Evolutionary conservation across 1,284 basidiomycete genomes (phyloP).

Genomic region (Ceratobasidium sp.): DNA sequence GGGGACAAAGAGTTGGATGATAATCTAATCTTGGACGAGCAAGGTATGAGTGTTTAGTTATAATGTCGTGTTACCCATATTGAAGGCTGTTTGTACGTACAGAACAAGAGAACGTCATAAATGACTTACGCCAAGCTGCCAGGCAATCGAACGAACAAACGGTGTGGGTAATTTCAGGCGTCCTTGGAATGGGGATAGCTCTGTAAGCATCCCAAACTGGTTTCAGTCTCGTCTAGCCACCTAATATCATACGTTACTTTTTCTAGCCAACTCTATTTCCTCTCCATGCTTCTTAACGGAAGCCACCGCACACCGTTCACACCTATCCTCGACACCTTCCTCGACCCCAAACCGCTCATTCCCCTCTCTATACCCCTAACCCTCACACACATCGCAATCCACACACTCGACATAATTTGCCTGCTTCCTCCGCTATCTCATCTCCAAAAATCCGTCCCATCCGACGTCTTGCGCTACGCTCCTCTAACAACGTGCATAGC

Average conservation of each 20-base stretch:
- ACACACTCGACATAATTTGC: conserved; percentile 10
- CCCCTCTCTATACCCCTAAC: conserved; percentile 8
- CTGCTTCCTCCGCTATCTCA: background rate
- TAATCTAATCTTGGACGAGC: conserved; percentile 14
- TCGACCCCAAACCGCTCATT: conserved; percentile 30
- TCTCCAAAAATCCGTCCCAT: conserved; percentile 21
- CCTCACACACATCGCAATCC: conserved; percentile 9
- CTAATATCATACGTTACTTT: background rate
- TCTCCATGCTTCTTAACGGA: conserved; percentile 16
- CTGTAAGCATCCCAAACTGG: conserved; percentile 11
- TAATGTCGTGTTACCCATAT: background rate
- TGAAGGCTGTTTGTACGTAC: background rate
- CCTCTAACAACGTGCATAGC: conserved; percentile 27
- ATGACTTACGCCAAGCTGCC: conserved; percentile 24
- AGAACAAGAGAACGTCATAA: conserved; percentile 28
- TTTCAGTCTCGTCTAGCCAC: background rate
- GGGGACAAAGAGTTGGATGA: conserved; percentile 5
- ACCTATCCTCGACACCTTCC: conserved; percentile 19
- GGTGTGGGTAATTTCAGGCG: background rate
- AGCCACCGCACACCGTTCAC: conserved; percentile 29
- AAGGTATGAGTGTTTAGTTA: conserved; percentile 3
- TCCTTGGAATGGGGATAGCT: conserved; percentile 12
- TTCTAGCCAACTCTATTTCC: conserved; percentile 30
- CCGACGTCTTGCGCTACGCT: conserved; percentile 29
- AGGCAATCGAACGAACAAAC: conserved; percentile 16